phyloP scores from a whole-genome alignment of 495 filamentous ascomycete genomes.

The Penicillium argentinense region DNA sequence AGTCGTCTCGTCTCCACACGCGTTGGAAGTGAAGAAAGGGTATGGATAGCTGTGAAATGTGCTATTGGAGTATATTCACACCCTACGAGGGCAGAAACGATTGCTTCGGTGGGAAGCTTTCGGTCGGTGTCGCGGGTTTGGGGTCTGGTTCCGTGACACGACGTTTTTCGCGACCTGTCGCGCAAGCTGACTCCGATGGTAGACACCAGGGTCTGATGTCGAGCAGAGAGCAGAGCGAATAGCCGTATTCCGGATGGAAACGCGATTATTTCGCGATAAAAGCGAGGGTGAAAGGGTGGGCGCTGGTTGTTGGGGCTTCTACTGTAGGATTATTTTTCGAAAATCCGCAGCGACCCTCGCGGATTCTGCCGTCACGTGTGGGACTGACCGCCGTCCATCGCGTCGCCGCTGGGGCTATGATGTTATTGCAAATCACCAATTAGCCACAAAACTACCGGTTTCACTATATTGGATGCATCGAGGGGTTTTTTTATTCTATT shows the following conservation, averaged over 20 bases:
- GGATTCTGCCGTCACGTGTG: no score
- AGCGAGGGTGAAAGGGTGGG: not conserved
- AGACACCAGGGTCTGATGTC: constrained; percentile 2
- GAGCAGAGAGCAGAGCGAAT: not conserved
- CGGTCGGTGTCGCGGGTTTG: constrained; percentile 1
- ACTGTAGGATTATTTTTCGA: no score
- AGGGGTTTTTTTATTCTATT: no score
- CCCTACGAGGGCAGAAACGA: constrained; percentile 5
- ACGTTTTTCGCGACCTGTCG: constrained; percentile 23
- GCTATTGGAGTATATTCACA: not conserved
- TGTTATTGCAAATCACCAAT: no score
- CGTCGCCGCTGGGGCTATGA: no score
- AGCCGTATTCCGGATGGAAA: constrained; percentile 4
- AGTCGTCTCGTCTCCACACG: no score
- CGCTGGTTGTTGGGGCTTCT: no score
- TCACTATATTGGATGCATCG: no score
- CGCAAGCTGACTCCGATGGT: constrained; percentile 12
- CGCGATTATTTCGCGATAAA: not conserved
- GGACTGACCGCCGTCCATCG: no score
- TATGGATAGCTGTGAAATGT: not conserved
- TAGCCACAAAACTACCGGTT: no score
- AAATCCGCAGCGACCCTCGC: no score
- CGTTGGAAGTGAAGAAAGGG: no score
- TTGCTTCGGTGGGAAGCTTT: constrained; percentile 6
- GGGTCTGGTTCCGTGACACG: constrained; percentile 23